Evolutionary conservation across 805 yeast genomes (phyloP).

Genomic region (Starmera pachycereana): DNA sequence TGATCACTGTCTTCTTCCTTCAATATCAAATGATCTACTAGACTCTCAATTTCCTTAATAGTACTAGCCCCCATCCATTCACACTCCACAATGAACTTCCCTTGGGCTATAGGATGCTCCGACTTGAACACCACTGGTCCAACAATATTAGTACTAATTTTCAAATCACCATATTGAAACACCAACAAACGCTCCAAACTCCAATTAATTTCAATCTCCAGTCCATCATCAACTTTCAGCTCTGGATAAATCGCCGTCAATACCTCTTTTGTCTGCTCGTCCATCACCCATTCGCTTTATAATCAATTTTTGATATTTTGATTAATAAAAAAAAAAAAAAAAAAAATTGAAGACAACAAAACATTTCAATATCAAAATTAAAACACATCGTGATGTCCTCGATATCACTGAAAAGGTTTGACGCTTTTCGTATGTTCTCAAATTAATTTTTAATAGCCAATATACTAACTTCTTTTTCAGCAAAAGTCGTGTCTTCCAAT

Average conservation of each 20-base stretch:
- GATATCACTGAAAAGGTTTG: conserved; percentile 38
- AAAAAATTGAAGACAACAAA: background rate
- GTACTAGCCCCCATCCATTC: conserved; percentile 21
- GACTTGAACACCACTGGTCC: background rate
- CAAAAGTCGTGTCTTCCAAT: conserved; percentile 62
- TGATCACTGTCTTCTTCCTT: conserved; percentile 11
- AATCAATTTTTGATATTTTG: background rate
- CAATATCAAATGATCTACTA: conserved; percentile 24
- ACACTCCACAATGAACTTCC: conserved; percentile 18
- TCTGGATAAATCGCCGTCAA: conserved; percentile 34
- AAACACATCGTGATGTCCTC: conserved; percentile 17
- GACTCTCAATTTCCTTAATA: conserved; percentile 6
- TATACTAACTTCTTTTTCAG: conserved; percentile 21
- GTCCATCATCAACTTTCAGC: conserved; percentile 7
- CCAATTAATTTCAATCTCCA: conserved; percentile 20
- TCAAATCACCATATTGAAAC: conserved; percentile 2
- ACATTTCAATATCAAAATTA: background rate
- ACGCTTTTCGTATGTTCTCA: conserved; percentile 53
- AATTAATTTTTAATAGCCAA: background rate
- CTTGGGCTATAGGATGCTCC: conserved; percentile 21
- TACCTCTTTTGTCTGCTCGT: conserved; percentile 21
- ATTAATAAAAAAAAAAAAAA: background rate
- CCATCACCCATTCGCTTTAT: background rate
- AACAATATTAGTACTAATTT: background rate
- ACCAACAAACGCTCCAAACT: too few species aligned